Base-by-base conservation (phyloP, 1,284 basidiomycete genomes). In the Phellopilus nigrolimitatus region DNA sequence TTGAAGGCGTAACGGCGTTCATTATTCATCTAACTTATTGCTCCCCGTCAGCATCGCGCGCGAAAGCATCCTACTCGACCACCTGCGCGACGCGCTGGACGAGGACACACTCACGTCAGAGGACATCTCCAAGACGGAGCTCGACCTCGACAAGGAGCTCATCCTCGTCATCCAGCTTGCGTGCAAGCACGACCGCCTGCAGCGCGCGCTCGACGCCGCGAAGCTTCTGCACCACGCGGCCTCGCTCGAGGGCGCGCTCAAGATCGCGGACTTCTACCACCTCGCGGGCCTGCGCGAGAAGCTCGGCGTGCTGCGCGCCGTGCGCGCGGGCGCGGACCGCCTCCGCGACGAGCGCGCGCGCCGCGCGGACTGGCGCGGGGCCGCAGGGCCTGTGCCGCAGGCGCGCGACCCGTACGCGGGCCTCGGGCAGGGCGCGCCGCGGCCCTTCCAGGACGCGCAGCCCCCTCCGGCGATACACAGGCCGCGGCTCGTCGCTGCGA, bases 221-320 rank as follows among this genome's bases (percentile, higher is more conserved):
- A 83, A 82, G 50, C 78, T 93, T 38, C 73, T 99, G 50, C 85
- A 93, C 62, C 82, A 88, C 54, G 71, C 78, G 2, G 72, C 78
- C 3, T 87, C 91, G 3, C 80, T 95, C 62, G 87, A 91, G 56
- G 81, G 84, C 36, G 94, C 94, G 0, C 75, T 84, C 48, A 91
- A 94, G 64, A 80, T 99, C 38, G 93, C 95, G 0, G 82, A 80
- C 0, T 97, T 97, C 72, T 97, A 98, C 68, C 86, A 89, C 60
- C 74, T 97, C 22, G 73, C 84, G 1, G 93, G 92, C 3, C 71
- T 99, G 52, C 80, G 86, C 58, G 95, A 98, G 67, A 91, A 93
- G 60, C 82, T 99, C 46, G 74, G 75, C 38, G 68, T 74, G n/a
- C 73, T 97, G 41, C 85, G 86, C 60, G 73, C 73, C 1, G 82